These are phyloP conservation scores for Beauveria sp. DNA, from an alignment of 2,329 filamentous ascomycete species.

Conservation along the genomic window DNA sequence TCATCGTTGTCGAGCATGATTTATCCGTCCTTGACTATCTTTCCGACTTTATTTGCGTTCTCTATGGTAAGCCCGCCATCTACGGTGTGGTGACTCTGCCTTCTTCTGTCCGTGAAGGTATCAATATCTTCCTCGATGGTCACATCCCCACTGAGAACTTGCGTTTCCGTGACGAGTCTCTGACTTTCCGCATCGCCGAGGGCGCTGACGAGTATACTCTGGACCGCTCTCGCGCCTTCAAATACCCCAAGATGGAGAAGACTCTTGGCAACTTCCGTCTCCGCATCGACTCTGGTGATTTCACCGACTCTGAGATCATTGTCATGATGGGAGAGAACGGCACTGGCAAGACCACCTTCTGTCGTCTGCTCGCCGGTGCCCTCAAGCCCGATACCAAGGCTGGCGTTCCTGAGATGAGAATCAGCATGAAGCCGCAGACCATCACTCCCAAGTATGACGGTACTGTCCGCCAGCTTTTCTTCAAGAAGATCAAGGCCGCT, in stretches of 20 bases:
- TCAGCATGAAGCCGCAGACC: constrained; percentile 99
- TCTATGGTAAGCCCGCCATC: constrained; percentile 90
- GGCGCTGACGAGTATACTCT: constrained; percentile 79
- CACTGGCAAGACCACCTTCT: constrained; percentile 99
- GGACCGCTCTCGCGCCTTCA: constrained; percentile 79
- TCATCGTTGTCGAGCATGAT: constrained; percentile 99
- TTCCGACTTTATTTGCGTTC: constrained; percentile 94
- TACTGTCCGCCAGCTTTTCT: constrained; percentile 94
- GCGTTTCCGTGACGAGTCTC: constrained; percentile 93
- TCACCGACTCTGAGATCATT: constrained; percentile 96
- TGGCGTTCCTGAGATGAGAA: constrained; percentile 86
- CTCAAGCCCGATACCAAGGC: constrained; percentile 79
- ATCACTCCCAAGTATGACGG: constrained; percentile 98
- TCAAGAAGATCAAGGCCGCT: constrained; percentile 98
- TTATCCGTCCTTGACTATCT: constrained; percentile 97
- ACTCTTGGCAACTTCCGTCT: constrained; percentile 84
- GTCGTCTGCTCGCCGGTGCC: constrained; percentile 86
- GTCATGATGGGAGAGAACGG: constrained; percentile 99
- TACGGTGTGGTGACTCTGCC: constrained; percentile 98
- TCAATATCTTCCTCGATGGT: constrained; percentile 98
- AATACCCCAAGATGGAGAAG: constrained; percentile 88
- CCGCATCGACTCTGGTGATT: constrained; percentile 70
- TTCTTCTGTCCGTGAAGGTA: constrained; percentile 93
- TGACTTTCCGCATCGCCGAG: constrained; percentile 91
- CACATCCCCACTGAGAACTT: constrained; percentile 98